Evolutionary conservation across 352 stramenopile species (phyloP).

Genomic region (Phytophthora parvispora): DNA sequence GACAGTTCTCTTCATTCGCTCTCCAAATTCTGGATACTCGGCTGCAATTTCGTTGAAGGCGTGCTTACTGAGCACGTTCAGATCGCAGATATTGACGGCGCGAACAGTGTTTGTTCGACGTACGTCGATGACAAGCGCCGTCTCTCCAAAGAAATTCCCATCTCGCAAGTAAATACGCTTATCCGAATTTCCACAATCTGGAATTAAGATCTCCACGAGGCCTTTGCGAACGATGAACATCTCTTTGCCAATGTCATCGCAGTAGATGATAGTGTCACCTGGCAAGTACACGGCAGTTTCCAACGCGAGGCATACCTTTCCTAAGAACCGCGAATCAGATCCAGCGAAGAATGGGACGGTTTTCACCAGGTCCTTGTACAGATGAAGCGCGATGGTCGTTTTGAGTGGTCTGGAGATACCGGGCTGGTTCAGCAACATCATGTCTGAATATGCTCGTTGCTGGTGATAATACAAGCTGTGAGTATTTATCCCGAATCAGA

Average conservation of each 20-base stretch:
- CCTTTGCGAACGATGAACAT: constrained; percentile 92
- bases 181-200: constrained; percentile 52
- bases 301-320: constrained; percentile 82
- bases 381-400: constrained; percentile 80
- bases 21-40: constrained; percentile 83
- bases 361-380: constrained; percentile 87
- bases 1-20: constrained; percentile 85
- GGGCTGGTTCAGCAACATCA: constrained; percentile 85
- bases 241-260: constrained; percentile 84
- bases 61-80: constrained; percentile 83
- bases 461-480: constrained; percentile 25
- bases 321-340: constrained; percentile 76
- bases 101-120: constrained; percentile 82
- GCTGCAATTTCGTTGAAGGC: constrained; percentile 87
- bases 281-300: constrained; percentile 85
- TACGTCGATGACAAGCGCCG: constrained; percentile 83
- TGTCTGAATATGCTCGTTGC: constrained; percentile 89
- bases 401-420: constrained; percentile 83
- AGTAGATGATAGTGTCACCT: constrained; percentile 86
- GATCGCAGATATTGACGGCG: constrained; percentile 81
- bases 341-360: constrained; percentile 86
- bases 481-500: not conserved
- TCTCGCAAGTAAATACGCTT: constrained; percentile 82
- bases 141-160: constrained; percentile 84
- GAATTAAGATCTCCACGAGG: constrained; percentile 80